phyloP scores from a whole-genome alignment of 176 grass and related monocot genomes.

The Raddia distichophylla region DNA sequence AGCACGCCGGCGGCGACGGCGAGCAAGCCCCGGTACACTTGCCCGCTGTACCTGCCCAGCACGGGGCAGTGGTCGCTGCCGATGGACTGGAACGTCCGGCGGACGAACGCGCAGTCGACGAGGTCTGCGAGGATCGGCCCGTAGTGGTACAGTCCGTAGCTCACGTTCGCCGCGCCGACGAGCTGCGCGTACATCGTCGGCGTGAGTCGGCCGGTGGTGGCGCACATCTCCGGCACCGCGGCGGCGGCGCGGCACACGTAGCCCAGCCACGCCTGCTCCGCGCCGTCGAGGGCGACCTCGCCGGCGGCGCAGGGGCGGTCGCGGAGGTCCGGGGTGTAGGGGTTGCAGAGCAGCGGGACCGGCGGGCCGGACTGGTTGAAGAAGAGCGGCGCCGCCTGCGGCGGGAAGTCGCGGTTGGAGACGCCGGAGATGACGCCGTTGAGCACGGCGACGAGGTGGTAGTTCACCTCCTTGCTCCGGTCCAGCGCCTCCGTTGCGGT shows the following conservation, averaged over 20 bases:
- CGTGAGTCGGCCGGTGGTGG: conserved; percentile 39
- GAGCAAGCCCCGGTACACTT: conserved; percentile 54
- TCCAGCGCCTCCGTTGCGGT: conserved; percentile 45
- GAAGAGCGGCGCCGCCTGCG: conserved; percentile 10
- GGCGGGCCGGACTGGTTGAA: conserved; percentile 62
- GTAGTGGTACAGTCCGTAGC: conserved; percentile 54
- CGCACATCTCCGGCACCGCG: conserved; percentile 28
- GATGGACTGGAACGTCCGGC: conserved; percentile 52
- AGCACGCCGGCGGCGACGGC: conserved; percentile 37
- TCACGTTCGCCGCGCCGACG: conserved; percentile 43
- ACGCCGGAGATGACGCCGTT: conserved; percentile 54
- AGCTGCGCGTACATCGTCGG: conserved; percentile 52
- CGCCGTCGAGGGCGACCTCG: conserved; percentile 42
- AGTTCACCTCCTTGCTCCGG: conserved; percentile 65
- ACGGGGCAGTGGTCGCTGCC: conserved; percentile 51
- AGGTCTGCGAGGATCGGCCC: conserved; percentile 41
- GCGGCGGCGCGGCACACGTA: conserved; percentile 6
- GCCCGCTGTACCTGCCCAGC: conserved; percentile 43
- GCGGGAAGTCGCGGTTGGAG: conserved; percentile 40
- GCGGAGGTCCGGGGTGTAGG: conserved; percentile 42
- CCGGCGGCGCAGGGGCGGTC: conserved; percentile 40
- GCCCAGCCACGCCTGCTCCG: conserved; percentile 22
- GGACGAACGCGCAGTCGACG: conserved; percentile 58
- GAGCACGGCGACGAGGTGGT: conserved; percentile 52
- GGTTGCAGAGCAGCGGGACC: conserved; percentile 60